Conservation (phyloP, 2,329 filamentous ascomycete species). For the Monilinia aucupariae region DNA sequence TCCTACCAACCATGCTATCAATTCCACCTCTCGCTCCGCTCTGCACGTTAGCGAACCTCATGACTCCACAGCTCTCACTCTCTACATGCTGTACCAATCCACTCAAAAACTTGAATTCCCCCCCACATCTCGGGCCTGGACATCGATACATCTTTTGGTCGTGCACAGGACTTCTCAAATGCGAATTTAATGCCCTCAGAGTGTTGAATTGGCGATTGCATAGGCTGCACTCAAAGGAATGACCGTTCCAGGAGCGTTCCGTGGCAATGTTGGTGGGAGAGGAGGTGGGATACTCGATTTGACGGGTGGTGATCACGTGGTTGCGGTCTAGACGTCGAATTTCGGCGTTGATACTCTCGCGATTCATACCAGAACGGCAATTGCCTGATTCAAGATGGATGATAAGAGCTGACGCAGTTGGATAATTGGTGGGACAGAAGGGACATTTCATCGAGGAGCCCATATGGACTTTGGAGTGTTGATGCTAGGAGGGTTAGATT, state of each 20-base stretch:
- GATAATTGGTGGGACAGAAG: constrained; percentile 46
- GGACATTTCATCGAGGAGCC: constrained; percentile 45
- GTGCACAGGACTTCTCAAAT: constrained; percentile 50
- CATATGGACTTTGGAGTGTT: constrained; percentile 47
- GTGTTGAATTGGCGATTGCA: constrained; percentile 44
- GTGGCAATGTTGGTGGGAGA: constrained; percentile 38
- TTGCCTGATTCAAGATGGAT: constrained; percentile 54
- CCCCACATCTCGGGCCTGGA: constrained; percentile 20
- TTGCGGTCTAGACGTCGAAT: constrained; percentile 44
- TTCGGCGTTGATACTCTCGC: constrained; percentile 43
- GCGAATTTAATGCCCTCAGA: constrained; percentile 41
- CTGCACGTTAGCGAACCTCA: constrained; percentile 27
- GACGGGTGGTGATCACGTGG: constrained; percentile 47
- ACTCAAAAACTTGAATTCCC: constrained; percentile 27
- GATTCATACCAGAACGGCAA: constrained; percentile 41
- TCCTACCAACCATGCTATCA: constrained; percentile 36
- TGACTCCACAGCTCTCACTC: constrained; percentile 30
- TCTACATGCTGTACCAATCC: constrained; percentile 28
- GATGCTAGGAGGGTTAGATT: constrained; percentile 41
- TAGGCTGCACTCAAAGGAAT: constrained; percentile 47
- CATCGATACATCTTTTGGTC: constrained; percentile 38
- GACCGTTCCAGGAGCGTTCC: constrained; percentile 41
- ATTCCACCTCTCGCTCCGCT: constrained; percentile 21
- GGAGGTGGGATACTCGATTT: constrained; percentile 43
- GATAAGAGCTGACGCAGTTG: constrained; percentile 52